Evolutionary conservation across 2,329 filamentous ascomycete genomes (phyloP).

Genomic region (Fusarium sulawesiense): DNA sequence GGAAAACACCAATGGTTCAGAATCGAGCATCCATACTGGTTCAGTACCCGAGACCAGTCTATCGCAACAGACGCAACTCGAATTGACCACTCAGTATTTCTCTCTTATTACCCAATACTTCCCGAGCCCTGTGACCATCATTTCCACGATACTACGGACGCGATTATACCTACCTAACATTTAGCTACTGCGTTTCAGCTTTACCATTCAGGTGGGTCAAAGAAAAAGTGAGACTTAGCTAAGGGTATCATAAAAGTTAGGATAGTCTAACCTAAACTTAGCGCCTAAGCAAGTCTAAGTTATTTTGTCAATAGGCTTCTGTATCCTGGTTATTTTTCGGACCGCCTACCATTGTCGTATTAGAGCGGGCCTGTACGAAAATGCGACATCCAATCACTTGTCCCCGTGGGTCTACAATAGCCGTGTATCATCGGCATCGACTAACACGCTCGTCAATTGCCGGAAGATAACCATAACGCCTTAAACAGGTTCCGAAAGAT

Average conservation of each 20-base stretch:
- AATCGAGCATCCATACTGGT: background rate
- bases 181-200: background rate
- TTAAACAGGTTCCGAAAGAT: background rate
- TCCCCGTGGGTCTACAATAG: constrained; percentile 31
- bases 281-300: too few relatives aligned
- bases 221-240: too few relatives aligned
- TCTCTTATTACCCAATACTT: background rate
- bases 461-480: constrained; percentile 15
- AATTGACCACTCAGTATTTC: background rate
- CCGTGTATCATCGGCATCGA: constrained; percentile 6
- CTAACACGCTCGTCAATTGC: constrained; percentile 5
- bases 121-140: background rate
- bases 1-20: background rate
- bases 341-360: background rate
- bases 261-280: too few relatives aligned
- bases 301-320: too few relatives aligned
- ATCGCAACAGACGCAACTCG: background rate
- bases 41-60: background rate
- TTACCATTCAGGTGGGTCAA: background rate
- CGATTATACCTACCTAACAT: background rate
- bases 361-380: constrained; percentile 18
- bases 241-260: too few relatives aligned
- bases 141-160: background rate
- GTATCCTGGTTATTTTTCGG: too few relatives aligned
- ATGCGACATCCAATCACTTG: constrained; percentile 35